A percentile compares a stretch with the other conserved stretches of the same genome.
phyloP scores from a whole-genome alignment of 345 rosid genomes.

The Psidium guajava region DNA sequence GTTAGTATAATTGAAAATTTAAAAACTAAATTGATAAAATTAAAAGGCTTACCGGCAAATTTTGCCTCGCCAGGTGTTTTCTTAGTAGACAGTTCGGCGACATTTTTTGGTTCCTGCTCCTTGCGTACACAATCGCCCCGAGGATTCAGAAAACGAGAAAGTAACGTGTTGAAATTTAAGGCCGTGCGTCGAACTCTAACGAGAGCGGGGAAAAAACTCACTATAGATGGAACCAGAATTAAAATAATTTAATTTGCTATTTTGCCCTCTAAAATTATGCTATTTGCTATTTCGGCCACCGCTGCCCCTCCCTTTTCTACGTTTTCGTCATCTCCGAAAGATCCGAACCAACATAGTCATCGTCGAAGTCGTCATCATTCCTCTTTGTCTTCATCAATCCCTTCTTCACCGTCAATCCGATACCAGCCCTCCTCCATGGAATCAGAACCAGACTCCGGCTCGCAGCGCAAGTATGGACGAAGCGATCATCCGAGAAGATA shows the following conservation, averaged over 20 bases:
- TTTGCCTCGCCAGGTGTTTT: not conserved
- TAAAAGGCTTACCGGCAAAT: too few species aligned
- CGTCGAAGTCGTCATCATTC: not conserved
- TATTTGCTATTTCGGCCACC: not conserved
- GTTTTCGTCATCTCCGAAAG: not conserved
- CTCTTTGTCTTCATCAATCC: not conserved
- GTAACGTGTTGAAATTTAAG: too few species aligned
- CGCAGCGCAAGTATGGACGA: not conserved
- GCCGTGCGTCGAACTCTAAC: too few species aligned
- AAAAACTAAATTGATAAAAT: too few species aligned
- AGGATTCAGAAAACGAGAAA: not conserved
- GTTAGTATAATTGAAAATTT: too few species aligned
- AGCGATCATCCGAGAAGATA: not conserved
- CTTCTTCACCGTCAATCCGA: not conserved
- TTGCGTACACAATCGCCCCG: not conserved
- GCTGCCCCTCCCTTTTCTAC: too few species aligned
- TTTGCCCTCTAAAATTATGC: not conserved
- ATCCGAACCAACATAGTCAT: not conserved
- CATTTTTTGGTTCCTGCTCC: not conserved
- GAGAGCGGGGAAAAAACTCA: too few species aligned
- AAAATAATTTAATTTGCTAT: not conserved
- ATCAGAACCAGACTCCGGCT: not conserved
- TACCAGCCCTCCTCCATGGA: not conserved
- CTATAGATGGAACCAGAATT: not conserved
- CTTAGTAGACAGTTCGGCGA: not conserved